Conservation (phyloP, 2,329 filamentous ascomycete species). For the Hymenoscyphus scutula region DNA sequence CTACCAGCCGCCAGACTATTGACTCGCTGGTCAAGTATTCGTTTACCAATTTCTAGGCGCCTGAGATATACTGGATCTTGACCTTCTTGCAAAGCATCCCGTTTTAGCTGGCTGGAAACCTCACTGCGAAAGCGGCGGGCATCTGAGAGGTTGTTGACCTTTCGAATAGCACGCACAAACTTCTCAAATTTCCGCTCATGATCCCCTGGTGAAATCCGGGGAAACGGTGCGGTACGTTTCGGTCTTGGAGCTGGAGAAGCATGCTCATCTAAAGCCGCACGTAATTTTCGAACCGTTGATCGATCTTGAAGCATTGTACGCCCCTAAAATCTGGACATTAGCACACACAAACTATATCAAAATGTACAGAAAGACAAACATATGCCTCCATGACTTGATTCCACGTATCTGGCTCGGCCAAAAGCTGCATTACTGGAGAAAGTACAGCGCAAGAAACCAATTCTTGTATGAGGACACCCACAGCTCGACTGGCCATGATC, state of each 20-base stretch:
- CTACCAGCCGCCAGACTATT: conserved; percentile 72
- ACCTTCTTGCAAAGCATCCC: conserved; percentile 72
- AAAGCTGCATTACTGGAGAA: conserved; percentile 72
- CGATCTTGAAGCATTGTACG: conserved; percentile 88
- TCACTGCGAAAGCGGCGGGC: conserved; percentile 89
- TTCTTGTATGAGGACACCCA: conserved; percentile 79
- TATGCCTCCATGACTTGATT: conserved; percentile 93
- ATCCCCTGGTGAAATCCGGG: conserved; percentile 76
- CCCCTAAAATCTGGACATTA: conserved; percentile 45
- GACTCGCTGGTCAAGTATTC: conserved; percentile 85
- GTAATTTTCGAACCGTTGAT: conserved; percentile 87
- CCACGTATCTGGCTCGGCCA: conserved; percentile 94
- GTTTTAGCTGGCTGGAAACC: conserved; percentile 86
- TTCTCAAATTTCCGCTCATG: conserved; percentile 92
- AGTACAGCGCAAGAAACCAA: conserved; percentile 92
- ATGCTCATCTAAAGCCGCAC: conserved; percentile 90
- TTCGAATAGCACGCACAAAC: conserved; percentile 85
- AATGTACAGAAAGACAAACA: conserved; percentile 39
- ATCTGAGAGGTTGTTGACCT: conserved; percentile 88
- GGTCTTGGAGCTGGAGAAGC: conserved; percentile 74
- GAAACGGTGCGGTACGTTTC: conserved; percentile 66
- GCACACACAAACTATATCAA: background rate
- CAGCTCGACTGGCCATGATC: conserved; percentile 75
- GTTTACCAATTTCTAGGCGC: conserved; percentile 86
- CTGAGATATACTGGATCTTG: conserved; percentile 86